These are phyloP conservation scores for Scheffersomyces parashehatae DNA, from an alignment of 1,139 yeast genomes.

Conservation along the genomic window DNA sequence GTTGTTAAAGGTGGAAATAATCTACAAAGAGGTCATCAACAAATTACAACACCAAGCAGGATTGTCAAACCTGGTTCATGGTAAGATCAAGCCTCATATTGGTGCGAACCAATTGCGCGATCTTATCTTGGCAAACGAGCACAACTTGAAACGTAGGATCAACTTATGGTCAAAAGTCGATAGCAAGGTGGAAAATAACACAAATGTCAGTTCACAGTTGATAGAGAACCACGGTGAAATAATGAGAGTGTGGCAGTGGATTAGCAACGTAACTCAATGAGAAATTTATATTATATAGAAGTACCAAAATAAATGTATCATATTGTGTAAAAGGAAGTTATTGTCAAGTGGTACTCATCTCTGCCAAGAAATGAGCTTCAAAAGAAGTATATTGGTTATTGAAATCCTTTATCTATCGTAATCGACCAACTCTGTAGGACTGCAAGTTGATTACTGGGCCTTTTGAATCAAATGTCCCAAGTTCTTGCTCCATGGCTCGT, in stretches of 20 bases:
- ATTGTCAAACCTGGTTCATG: constrained; percentile 37
- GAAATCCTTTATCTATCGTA: too few relatives aligned
- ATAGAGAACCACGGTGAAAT: constrained; percentile 84
- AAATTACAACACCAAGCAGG: constrained; percentile 45
- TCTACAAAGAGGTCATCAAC: constrained; percentile 45
- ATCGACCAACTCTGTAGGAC: too few relatives aligned
- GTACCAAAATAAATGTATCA: background rate
- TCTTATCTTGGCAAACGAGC: constrained; percentile 53
- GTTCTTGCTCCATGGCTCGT: too few relatives aligned
- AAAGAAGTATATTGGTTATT: too few relatives aligned
- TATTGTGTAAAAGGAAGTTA: background rate
- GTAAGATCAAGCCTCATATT: constrained; percentile 45
- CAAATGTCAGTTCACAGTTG: constrained; percentile 60
- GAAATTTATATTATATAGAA: background rate
- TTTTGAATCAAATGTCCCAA: too few relatives aligned
- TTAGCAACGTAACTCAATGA: constrained; percentile 39
- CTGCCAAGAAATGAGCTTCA: too few relatives aligned
- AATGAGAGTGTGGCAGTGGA: constrained; percentile 90
- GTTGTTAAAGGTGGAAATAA: constrained; percentile 30
- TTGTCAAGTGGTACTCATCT: too few relatives aligned
- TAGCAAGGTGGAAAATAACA: constrained; percentile 61
- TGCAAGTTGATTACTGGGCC: too few relatives aligned
- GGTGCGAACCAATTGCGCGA: constrained; percentile 82
- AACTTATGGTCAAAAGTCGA: constrained; percentile 67
- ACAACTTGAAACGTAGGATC: constrained; percentile 43